Evolutionary conservation across 2,329 filamentous ascomycete genomes (phyloP).

Genomic region (Trichoderma polysporum): DNA sequence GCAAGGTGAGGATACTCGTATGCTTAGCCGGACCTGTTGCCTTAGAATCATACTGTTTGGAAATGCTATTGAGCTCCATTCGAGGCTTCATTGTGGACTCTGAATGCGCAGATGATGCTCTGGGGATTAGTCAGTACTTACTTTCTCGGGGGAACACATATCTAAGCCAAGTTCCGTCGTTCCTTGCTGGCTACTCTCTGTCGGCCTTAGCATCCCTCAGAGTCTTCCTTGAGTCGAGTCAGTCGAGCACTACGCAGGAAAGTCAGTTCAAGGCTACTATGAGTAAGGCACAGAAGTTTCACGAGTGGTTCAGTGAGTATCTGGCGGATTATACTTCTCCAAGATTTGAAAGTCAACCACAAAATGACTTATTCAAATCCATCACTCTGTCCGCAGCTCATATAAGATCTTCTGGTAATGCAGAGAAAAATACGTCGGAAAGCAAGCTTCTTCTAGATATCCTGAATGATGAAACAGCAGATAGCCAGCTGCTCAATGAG

Average conservation of each 20-base stretch:
- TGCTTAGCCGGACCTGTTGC: slow-evolving; percentile 72
- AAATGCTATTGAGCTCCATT: slow-evolving; percentile 84
- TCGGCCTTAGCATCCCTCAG: slow-evolving; percentile 77
- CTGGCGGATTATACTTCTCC: slow-evolving; percentile 62
- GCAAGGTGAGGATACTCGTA: slow-evolving; percentile 80
- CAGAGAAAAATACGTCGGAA: slow-evolving; percentile 69
- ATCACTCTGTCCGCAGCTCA: slow-evolving; percentile 69
- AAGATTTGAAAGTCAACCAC: slow-evolving; percentile 47
- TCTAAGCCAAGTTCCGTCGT: slow-evolving; percentile 66
- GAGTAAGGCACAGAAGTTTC: slow-evolving; percentile 72
- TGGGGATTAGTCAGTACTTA: slow-evolving; percentile 85
- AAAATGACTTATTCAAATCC: slow-evolving; percentile 59
- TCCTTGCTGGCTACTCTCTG: slow-evolving; percentile 76
- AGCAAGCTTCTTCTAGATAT: slow-evolving; percentile 78
- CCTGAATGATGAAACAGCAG: slow-evolving; percentile 67
- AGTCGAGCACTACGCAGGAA: slow-evolving; percentile 80
- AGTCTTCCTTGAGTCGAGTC: slow-evolving; percentile 70
- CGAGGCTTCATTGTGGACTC: slow-evolving; percentile 76
- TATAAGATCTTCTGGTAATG: slow-evolving; percentile 67
- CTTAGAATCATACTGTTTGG: slow-evolving; percentile 76
- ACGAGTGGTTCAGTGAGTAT: slow-evolving; percentile 73
- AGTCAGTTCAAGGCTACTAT: slow-evolving; percentile 77
- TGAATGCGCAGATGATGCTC: slow-evolving; percentile 85
- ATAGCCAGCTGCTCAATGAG: slow-evolving; percentile 64
- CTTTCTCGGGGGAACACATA: slow-evolving; percentile 66